These are phyloP conservation scores for Crithidia bombi DNA, from an alignment of 208 protist species.

Conservation along the genomic window DNA sequence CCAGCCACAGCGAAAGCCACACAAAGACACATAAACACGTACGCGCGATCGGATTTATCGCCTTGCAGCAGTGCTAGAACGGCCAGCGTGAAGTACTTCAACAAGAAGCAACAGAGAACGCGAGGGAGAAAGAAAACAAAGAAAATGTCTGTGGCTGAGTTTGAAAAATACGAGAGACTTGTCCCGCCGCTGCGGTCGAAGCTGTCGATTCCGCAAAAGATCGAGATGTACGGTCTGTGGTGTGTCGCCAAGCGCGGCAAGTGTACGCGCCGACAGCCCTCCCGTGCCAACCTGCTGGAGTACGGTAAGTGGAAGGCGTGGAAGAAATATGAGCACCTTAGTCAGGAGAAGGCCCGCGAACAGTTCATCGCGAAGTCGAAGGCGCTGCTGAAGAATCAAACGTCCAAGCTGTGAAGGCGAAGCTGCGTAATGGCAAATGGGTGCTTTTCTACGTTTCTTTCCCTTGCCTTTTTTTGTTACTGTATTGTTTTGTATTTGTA, in stretches of 20 bases:
- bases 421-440: no score
- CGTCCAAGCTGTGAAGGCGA: conserved; percentile 61
- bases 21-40: no score
- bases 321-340: conserved; percentile 77
- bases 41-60: no score
- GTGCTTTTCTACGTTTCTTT: neutral
- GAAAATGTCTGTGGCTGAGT: conserved; percentile 45
- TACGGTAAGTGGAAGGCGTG: conserved; percentile 84
- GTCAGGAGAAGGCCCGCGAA: conserved; percentile 74
- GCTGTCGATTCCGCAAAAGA: conserved; percentile 73
- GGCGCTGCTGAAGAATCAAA: conserved; percentile 30
- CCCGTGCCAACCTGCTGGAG: conserved; percentile 54
- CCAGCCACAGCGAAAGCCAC: no score
- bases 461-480: neutral
- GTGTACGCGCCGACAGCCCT: conserved; percentile 63
- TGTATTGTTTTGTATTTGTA: neutral
- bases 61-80: no score
- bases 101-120: neutral
- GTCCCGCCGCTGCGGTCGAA: conserved; percentile 41
- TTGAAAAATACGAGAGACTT: conserved; percentile 51
- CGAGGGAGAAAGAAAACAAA: no score
- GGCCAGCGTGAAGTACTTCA: neutral
- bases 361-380: conserved; percentile 74
- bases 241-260: conserved; percentile 73
- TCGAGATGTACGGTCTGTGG: conserved; percentile 89